These are phyloP conservation scores for Penicillium sp. DNA, from an alignment of 2,329 filamentous ascomycete species.

Conservation along the genomic window DNA sequence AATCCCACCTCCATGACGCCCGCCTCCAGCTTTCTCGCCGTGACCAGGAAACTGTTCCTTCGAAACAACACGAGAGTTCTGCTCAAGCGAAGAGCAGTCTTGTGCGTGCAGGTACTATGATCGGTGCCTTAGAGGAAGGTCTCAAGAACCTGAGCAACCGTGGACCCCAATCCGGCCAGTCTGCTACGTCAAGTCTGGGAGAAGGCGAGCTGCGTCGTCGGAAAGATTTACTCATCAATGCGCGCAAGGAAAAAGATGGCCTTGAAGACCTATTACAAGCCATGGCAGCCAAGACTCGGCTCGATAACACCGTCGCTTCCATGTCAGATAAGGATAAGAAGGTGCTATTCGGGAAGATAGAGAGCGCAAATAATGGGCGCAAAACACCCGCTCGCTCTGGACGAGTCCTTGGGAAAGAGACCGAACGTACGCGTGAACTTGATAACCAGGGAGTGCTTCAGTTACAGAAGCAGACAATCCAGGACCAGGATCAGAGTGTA, in stretches of 20 bases:
- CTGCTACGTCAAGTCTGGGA: conserved; percentile 55
- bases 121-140: conserved; percentile 61
- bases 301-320: conserved; percentile 53
- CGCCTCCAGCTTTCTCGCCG: conserved; percentile 62
- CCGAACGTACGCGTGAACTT: conserved; percentile 63
- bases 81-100: conserved; percentile 65
- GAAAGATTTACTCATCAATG: conserved; percentile 61
- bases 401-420: conserved; percentile 60
- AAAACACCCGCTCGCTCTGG: conserved; percentile 47
- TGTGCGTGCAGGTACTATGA: conserved; percentile 59
- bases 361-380: conserved; percentile 13
- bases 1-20: conserved; percentile 64
- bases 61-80: conserved; percentile 65
- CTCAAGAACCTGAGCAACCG: conserved; percentile 48
- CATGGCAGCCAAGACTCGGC: conserved; percentile 56
- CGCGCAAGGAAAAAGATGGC: conserved; percentile 65
- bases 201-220: conserved; percentile 65
- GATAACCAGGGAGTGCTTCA: conserved; percentile 69
- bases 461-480: conserved; percentile 65
- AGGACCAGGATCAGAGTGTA: conserved; percentile 64
- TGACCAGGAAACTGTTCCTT: conserved; percentile 62
- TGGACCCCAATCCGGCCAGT: conserved; percentile 29
- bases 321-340: conserved; percentile 53
- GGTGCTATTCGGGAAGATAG: conserved; percentile 40
- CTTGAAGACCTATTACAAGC: conserved; percentile 64